Percentiles rank a stretch among this genome's conserved stretches.
Conservation (phyloP, 2,329 filamentous ascomycete species). For the Fusarium pilosicola region DNA sequence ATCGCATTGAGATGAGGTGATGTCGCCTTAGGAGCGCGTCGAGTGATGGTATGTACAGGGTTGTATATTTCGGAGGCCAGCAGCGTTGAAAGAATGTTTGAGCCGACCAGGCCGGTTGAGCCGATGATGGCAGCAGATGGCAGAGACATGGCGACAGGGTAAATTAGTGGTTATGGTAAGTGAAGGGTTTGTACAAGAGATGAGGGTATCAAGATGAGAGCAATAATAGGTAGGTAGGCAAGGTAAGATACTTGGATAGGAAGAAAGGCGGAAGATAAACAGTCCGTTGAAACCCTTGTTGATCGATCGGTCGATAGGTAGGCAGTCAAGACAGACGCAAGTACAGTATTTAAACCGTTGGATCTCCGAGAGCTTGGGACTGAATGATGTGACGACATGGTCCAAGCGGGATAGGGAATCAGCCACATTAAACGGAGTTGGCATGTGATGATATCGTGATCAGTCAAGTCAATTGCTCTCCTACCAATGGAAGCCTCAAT, state of each 20-base stretch:
- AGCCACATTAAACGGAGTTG: conserved; percentile 10
- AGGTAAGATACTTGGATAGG: background rate
- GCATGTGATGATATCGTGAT: background rate
- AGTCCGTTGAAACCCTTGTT: background rate
- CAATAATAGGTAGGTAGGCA: background rate
- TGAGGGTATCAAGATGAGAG: conserved; percentile 8
- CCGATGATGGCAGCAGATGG: conserved; percentile 66
- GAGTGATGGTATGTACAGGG: conserved; percentile 71
- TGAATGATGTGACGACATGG: conserved; percentile 7
- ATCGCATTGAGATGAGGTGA: conserved; percentile 70
- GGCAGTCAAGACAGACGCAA: background rate
- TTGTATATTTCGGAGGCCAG: conserved; percentile 64
- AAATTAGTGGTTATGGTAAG: background rate
- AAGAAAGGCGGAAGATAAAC: background rate
- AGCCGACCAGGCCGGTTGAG: conserved; percentile 75
- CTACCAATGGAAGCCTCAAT: no score
- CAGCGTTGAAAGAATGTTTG: conserved; percentile 76
- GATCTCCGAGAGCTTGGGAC: background rate
- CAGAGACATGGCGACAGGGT: conserved; percentile 42
- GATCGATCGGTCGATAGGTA: background rate
- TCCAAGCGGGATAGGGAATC: background rate
- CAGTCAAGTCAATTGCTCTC: background rate
- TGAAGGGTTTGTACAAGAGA: background rate
- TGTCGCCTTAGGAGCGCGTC: conserved; percentile 67
- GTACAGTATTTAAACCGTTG: background rate